phyloP scores from a whole-genome alignment of 495 filamentous ascomycete species.

The Trichoderma virens region DNA sequence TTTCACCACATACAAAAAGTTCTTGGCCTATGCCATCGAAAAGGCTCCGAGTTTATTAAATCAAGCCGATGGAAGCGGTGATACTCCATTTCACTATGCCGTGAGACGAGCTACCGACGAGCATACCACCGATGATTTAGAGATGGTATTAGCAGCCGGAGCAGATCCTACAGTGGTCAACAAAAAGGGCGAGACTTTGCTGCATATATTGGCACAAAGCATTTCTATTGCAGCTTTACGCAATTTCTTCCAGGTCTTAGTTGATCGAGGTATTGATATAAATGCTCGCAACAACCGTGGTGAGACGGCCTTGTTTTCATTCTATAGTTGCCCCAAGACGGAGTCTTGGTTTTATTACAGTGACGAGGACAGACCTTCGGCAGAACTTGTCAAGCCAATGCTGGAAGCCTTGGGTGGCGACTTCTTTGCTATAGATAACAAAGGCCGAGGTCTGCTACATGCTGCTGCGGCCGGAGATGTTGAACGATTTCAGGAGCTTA shows the following conservation, averaged over 20 bases:
- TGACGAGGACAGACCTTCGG: neutral
- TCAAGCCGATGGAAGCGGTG: neutral
- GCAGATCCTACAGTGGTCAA: neutral
- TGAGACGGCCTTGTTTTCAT: slow-evolving; percentile 26
- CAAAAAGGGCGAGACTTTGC: neutral
- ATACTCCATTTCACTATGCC: neutral
- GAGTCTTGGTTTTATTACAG: neutral
- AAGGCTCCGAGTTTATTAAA: neutral
- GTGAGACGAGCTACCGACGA: neutral
- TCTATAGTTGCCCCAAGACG: slow-evolving; percentile 10
- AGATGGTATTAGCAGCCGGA: neutral
- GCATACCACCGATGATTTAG: too few relatives aligned
- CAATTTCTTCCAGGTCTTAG: neutral
- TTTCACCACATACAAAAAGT: neutral
- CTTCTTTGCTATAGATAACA: slow-evolving; percentile 11
- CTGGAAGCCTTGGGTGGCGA: slow-evolving; percentile 13
- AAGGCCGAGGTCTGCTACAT: slow-evolving; percentile 16
- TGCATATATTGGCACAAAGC: neutral
- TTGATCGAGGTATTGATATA: slow-evolving; percentile 18
- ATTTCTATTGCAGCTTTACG: neutral
- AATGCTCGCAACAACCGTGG: slow-evolving; percentile 24
- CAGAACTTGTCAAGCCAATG: neutral
- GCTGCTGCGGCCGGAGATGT: slow-evolving; percentile 14
- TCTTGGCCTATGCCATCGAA: neutral
- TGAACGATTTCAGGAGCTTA: slow-evolving; percentile 17